Conservation (phyloP, 805 yeast species). For the Starmerella asiatica region DNA sequence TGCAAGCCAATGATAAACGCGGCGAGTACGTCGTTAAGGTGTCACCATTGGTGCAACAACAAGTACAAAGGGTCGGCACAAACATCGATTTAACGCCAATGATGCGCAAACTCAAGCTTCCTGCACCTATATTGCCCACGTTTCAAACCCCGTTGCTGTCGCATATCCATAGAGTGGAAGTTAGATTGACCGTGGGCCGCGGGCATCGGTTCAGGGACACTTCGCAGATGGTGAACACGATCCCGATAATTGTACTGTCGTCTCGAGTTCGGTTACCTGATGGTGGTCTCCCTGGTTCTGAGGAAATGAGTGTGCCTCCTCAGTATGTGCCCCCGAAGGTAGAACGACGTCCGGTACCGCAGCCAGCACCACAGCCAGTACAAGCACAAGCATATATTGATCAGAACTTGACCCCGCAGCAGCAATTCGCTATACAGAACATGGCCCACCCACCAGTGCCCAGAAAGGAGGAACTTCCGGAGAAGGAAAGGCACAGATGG, state of each 20-base stretch:
- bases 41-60: constrained; percentile 4
- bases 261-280: not conserved
- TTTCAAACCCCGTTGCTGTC: constrained; percentile 6
- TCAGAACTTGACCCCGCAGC: too few relatives aligned
- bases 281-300: too few relatives aligned
- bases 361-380: too few relatives aligned
- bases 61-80: constrained; percentile 4
- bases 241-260: constrained; percentile 5
- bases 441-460: too few relatives aligned
- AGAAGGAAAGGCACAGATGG: too few relatives aligned
- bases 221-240: not conserved
- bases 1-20: not conserved
- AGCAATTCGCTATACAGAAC: too few relatives aligned
- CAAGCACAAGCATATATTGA: too few relatives aligned
- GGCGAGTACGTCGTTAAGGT: not conserved
- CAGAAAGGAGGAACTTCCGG: too few relatives aligned
- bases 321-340: too few relatives aligned
- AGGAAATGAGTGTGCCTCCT: too few relatives aligned
- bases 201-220: constrained; percentile 2
- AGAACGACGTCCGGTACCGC: too few relatives aligned
- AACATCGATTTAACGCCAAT: constrained; percentile 4
- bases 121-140: constrained; percentile 2
- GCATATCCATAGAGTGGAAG: not conserved
- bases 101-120: not conserved
- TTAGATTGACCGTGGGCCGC: not conserved